Percentiles rank a stretch among this genome's conserved stretches.
Evolutionary conservation across 2,329 filamentous ascomycete species (phyloP).

Genomic region (Aspergillus sp.): DNA sequence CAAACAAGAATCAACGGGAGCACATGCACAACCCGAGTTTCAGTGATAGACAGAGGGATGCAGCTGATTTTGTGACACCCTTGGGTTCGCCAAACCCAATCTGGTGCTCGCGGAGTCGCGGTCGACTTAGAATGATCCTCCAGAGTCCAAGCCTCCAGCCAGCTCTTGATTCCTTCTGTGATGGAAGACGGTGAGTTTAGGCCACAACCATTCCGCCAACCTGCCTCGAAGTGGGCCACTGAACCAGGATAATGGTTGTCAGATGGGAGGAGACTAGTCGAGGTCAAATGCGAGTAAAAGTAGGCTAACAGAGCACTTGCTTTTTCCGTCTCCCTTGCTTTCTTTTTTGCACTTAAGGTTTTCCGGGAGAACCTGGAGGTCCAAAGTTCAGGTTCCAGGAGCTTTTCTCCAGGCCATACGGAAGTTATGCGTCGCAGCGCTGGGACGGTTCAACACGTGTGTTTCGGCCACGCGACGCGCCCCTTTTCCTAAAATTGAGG

Average conservation of each 20-base stretch:
- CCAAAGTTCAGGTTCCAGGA: background rate
- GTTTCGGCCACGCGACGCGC: constrained; percentile 4
- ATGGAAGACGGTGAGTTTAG: background rate
- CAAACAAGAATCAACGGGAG: background rate
- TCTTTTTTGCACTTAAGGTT: background rate
- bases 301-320: background rate
- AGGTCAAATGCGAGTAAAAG: background rate
- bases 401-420: background rate
- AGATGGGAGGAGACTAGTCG: background rate
- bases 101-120: background rate
- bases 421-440: background rate
- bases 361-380: background rate
- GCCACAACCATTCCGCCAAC: background rate
- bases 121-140: background rate
- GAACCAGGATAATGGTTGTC: constrained; percentile 1
- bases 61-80: background rate
- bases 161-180: background rate
- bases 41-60: background rate
- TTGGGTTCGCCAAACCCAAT: background rate
- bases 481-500: background rate
- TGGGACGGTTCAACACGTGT: constrained; percentile 5
- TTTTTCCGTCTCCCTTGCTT: background rate
- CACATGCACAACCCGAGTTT: constrained; percentile 8
- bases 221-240: background rate
- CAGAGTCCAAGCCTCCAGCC: background rate